Percentiles rank a stretch among this genome's conserved stretches.
These are phyloP conservation scores for Amphichorda felina DNA, from an alignment of 2,329 filamentous ascomycete genomes.

Conservation along the genomic window DNA sequence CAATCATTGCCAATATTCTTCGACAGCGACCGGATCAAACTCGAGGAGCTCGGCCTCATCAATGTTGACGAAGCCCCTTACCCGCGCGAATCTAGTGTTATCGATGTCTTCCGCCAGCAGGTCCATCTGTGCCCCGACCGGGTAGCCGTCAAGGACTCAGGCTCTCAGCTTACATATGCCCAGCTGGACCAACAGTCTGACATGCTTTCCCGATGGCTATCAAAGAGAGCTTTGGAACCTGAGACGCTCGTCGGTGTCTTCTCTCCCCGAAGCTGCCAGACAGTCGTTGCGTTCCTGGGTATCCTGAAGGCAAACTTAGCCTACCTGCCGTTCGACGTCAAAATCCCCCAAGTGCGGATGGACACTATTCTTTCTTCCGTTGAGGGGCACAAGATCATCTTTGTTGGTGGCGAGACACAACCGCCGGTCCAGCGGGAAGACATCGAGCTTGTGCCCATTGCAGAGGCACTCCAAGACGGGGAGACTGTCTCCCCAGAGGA, in stretches of 20 bases:
- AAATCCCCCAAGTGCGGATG: slow-evolving; percentile 7
- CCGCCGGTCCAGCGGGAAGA: slow-evolving; percentile 2
- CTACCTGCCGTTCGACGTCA: slow-evolving; percentile 12
- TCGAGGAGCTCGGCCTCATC: slow-evolving; percentile 7
- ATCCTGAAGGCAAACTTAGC: slow-evolving; percentile 13
- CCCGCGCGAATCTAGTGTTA: slow-evolving; percentile 8
- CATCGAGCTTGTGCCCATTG: slow-evolving; percentile 4
- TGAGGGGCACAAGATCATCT: slow-evolving; percentile 5
- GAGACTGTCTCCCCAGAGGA: too few species aligned
- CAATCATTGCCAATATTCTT: not conserved
- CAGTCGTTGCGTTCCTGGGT: slow-evolving; percentile 11
- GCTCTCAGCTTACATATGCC: slow-evolving; percentile 7
- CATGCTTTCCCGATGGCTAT: slow-evolving; percentile 8
- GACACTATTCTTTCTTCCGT: slow-evolving; percentile 8
- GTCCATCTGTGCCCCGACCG: slow-evolving; percentile 5
- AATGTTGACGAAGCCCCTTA: slow-evolving; percentile 7
- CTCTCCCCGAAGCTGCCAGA: slow-evolving; percentile 8
- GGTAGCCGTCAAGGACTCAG: slow-evolving; percentile 9
- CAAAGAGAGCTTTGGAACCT: slow-evolving; percentile 1
- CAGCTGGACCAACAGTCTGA: slow-evolving; percentile 9
- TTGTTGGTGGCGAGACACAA: slow-evolving; percentile 5
- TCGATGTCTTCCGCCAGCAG: slow-evolving; percentile 12
- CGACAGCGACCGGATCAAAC: not conserved
- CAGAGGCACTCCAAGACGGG: not conserved
- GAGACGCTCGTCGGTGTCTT: slow-evolving; percentile 10